Base-by-base conservation (phyloP, 129 eudicot genomes). In the Chrysanthemum lavandulifolium region DNA sequence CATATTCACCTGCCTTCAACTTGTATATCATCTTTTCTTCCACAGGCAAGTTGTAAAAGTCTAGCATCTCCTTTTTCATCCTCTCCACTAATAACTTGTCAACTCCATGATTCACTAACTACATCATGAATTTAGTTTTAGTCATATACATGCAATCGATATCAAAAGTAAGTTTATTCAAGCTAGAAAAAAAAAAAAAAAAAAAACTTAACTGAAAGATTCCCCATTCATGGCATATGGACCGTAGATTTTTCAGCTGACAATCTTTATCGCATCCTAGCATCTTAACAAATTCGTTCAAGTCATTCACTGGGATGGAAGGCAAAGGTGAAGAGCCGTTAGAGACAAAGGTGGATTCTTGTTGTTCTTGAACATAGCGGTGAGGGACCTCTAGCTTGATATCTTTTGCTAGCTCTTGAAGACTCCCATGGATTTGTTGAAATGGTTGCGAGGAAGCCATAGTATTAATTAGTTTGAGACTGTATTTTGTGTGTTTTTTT, bases 261-360 rank as follows among this genome's bases (percentile, higher is more conserved):
- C 10, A 10, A 61, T 73, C 77, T 13, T 7, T 31, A 15, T 48
- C 48, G 12, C 21, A 58, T 59, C 27, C 48, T 21, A 9, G 58
- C 18, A 52, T 70, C 16, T 21, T 64, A 66, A 40, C 47, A 40
- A 82, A 79, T 16, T 66, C 64, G 7, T 76, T 59, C 75, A 85
- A 10, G 69, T 85, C 89, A 19, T 82, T 54, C 13, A 82, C 54
- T 6, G 89, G 89, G 47, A 85, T 75, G 13, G 77, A 16, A 10
- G 78, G 72, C 36, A 74, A n/a, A n/a, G n/a, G 19, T 0, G 60
- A 63, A 27, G 79, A 68, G 49, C 11, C 52, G 2, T 43, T 52
- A 11, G 64, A 54, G 54, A 33, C 12, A 13, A 76, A 43, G 15
- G 74, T 62, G 47, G 83, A 75, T 40, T 83, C 86, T 57, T 45